Base-by-base conservation (phyloP, 345 rosid species). In the Murraya paniculata region DNA sequence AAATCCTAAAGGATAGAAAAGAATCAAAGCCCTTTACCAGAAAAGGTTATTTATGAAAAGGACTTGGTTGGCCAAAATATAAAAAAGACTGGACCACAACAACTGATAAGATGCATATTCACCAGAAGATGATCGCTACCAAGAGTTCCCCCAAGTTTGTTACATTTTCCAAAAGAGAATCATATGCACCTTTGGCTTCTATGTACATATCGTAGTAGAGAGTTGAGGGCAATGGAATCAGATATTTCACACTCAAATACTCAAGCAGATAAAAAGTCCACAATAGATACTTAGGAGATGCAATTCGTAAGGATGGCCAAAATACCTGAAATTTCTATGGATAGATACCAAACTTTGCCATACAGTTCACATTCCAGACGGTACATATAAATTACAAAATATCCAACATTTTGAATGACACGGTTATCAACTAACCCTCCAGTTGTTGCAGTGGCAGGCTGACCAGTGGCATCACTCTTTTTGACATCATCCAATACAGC, bases 361-460 rank as follows among this genome's bases (percentile, higher is more conserved):
- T n/a, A 57, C 5, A n/a, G 9, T 33, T 13, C 4, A 69, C 57
- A 9, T 9, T 66, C 22, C 11, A 39, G 10, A 68, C 19, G 58
- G 8, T 21, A 66, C 24, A 64, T 7, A 33, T 53, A 36, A 69
- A 11, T 58, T 25, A 72, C 64, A 58, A 56, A 39, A 53, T 55
- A 8, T 81, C 72, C 22, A 53, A 74, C 41, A 74, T 8, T 70
- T 58, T 21, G 9, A 4, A 79, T 8, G 62, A 64, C 8, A 30
- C 74, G 56, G 75, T 50, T 57, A 57, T 65, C 70, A 66, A 92
- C 98, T 87, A 78, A 96, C 99, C 99, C 97, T 83, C 98, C 98
- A 6, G 97, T 89, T 22, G 97, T 96, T 24, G 99, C 97, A 77
- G 98, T 90, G 80, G 98, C 98, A 70, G 92, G 94, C 82, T 90